Conservation (phyloP, 306 rosid genomes). For the Rosa chinensis region DNA sequence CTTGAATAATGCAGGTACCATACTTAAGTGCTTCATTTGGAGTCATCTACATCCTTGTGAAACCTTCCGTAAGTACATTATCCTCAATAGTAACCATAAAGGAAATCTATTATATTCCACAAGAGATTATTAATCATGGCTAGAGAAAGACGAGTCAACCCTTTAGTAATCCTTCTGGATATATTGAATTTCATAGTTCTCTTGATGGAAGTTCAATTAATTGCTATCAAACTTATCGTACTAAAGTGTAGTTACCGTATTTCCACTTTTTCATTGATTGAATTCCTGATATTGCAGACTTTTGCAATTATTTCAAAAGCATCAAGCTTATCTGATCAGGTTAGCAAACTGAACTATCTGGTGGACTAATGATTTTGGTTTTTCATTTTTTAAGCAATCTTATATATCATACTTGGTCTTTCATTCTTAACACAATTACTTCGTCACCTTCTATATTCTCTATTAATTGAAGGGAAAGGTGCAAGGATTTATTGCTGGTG, state of each 20-base stretch:
- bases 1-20: slow-evolving; percentile 58
- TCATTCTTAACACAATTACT: not conserved
- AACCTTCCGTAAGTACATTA: slow-evolving; percentile 62
- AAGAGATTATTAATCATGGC: not conserved
- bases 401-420: not conserved
- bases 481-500: slow-evolving; percentile 81
- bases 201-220: not conserved
- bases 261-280: slow-evolving; percentile 19
- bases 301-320: slow-evolving; percentile 77
- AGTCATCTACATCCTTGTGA: slow-evolving; percentile 61
- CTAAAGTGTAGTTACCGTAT: not conserved
- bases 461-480: slow-evolving; percentile 58
- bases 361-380: not conserved
- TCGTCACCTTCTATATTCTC: not conserved
- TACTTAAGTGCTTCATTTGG: slow-evolving; percentile 73
- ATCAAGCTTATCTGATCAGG: slow-evolving; percentile 75
- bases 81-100: not conserved
- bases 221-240: not conserved
- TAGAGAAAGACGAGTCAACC: not conserved
- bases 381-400: not conserved
- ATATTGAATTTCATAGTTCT: not conserved
- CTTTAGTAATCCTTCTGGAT: not conserved
- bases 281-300: slow-evolving; percentile 48
- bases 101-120: not conserved
- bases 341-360: slow-evolving; percentile 13